Evolutionary conservation across 257 asterid species (phyloP), one percentile per base, ranked within the genome.

Genomic region (Linderniella brevidens): DNA sequence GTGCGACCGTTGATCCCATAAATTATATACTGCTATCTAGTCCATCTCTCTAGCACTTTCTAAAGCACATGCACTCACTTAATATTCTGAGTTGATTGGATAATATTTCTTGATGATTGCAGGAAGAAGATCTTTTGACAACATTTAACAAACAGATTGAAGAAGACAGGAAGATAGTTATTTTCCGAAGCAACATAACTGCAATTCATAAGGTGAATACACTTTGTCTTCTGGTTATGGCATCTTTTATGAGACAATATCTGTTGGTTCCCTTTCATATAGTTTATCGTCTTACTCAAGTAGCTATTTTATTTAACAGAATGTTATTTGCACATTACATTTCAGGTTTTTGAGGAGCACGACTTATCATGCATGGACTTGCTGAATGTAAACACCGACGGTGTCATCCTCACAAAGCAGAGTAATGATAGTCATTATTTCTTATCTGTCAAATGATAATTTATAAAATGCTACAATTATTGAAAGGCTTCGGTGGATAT

Each of bases 281-380:
- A 25, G 32, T 25, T 25, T 25, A 25, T 25, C 3, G 32, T 56
- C 41, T 17, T 48, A 35, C 46, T 2, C 17, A 3, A 3, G 17
- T 16, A 43, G 14, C 48, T 13, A 43, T 43, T 13, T 41, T 46
- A 41, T 18, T 35, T 41, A 40, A 42, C 59, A 46, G 38, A 46
- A 14, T 25, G 32, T 6, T 6, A 45, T 37, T 49, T 35, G 49
- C 36, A 39, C 38, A 57, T 20, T 66, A 52, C 49, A 46, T 76
- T 68, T 67, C 85, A 88, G 98, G 98, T 84, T 77, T 85, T 88
- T 18, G 98, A 88, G 66, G 85, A 73, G 53, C 83, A 88, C 37
- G 75, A 50, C 49, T 66, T 88, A 54, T 74, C 82, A 49, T 88
- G 98, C 74, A 55, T 49, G 58, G 94, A 88, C 59, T 64, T 88